Base-by-base conservation (phyloP, 2,329 filamentous ascomycete species). In the Rosellinia necatrix region DNA sequence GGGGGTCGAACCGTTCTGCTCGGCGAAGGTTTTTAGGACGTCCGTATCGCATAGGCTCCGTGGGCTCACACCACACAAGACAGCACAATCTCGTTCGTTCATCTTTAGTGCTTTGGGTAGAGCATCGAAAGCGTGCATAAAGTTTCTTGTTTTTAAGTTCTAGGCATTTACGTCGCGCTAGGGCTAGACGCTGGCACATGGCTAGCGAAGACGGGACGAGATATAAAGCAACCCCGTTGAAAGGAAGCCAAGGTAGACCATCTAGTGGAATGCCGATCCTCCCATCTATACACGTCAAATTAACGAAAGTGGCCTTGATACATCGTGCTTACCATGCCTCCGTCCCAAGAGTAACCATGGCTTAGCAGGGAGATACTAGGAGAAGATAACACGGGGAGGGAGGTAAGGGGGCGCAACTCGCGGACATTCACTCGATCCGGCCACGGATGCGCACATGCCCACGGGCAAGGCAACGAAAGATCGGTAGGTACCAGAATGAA, bases 1-100 rank as follows among this genome's bases (percentile, higher is more conserved):
- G 90, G 86, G 22, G 92, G 92, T 1, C 81, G 89, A 61, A 88
- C 85, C 3, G 79, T 96, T 57, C 75, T 80, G 67, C 50, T 80
- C 15, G 85, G 85, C 15, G 84, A 86, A 70, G 85, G 85, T 0
- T 87, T 86, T 68, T 87, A 47, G 19, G 44, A 27, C 10, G 15
- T 46, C 40, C 29, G 35, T n/a, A 52, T 35, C 17, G 22, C 17
- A 19, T 29, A 30, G 25, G 29, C 24, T 9, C 19, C 32, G 22
- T 7, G 19, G 10, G 35, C 15, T 29, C 15, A n/a, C 13, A 38
- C 9, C 24, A 29, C 44, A 29, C 44, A 41, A 29, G 43, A 29
- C 44, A 41, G 19, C 21, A 35, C 9, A 10, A 25, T 35, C 25
- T 17, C 15, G 9, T 38, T 40, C 9, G 27, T n/a, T 10, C 30